Base-by-base conservation (phyloP, 31 red algal species). In the Odonthalia washingtoniensis region DNA sequence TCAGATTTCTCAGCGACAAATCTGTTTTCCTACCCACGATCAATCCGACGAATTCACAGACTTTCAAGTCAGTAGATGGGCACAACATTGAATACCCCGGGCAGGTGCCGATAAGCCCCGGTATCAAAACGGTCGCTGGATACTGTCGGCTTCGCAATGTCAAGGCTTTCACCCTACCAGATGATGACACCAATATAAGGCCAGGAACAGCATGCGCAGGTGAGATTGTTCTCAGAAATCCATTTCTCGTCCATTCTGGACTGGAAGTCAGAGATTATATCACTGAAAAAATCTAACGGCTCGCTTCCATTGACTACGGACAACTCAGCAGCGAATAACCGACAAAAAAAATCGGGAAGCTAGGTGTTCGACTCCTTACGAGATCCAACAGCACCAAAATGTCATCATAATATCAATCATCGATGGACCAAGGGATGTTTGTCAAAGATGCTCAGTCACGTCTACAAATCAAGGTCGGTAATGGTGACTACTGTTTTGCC, bases 241-340 rank as follows among this genome's bases (percentile, higher is more conserved):
- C 74, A 4, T 88, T 88, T 46, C 85, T 88, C 2, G 24, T 88
- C 3, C 33, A 17, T 4, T 40, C 74, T 5, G 77, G 77, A 57
- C 49, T 90, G 41, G 39, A 75, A 39, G 87, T 82, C 42, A 90
- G 1, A 27, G 87, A 82, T 38, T 82, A 82, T 40, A 5, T 90
- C 42, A 65, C 87, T 5, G 36, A 82, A 4, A 82, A 90, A 33
- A 17, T 90, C 4, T 76, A 90, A 16, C 17, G 41, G 28, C 87
- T 90, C 40, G 2, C 87, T 40, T 74, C 87, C 35, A 81, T 83
- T 41, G 87, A 90, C 66, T 79, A 52, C 46, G 44, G 9, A 30
- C 30, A 52, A 3, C 5, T 75, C 3, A 75, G 42, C 5, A 57
- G 41, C 43, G 9, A 3, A 52, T 4, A 49, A 2, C 3, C 26